phyloP scores from a whole-genome alignment of 2,329 filamentous ascomycete species.

The Ophiostoma sp. region DNA sequence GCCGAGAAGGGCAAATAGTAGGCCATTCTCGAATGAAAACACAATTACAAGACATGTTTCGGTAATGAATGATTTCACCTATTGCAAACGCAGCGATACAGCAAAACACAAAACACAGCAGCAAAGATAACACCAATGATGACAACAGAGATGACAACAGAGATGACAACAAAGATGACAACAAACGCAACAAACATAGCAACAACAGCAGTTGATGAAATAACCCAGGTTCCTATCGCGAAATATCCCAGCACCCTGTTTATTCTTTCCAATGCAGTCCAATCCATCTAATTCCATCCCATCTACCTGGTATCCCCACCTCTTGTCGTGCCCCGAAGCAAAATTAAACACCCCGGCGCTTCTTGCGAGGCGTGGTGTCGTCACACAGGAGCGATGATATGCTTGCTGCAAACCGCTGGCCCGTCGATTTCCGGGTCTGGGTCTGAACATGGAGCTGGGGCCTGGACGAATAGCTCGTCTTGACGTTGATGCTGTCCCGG shows the following conservation, averaged over 20 bases:
- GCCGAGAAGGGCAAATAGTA: constrained; percentile 37
- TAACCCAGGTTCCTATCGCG: constrained; percentile 10
- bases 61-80: background rate
- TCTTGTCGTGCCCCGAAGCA: background rate
- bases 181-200: background rate
- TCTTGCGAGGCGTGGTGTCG: constrained; percentile 15
- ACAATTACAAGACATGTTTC: background rate
- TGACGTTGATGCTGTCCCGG: background rate
- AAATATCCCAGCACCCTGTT: background rate
- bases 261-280: background rate
- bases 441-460: background rate
- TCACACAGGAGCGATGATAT: constrained; percentile 19
- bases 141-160: background rate
- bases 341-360: background rate
- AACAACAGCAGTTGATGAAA: background rate
- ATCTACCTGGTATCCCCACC: background rate
- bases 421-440: background rate
- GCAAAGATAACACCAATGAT: too few relatives aligned
- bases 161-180: background rate
- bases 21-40: too few relatives aligned
- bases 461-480: background rate
- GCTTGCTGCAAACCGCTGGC: constrained; percentile 1
- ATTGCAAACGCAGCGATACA: background rate
- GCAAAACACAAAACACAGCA: background rate
- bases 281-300: background rate